Conservation (phyloP, 441 rosid species). For the Dalechampia spathulata region DNA sequence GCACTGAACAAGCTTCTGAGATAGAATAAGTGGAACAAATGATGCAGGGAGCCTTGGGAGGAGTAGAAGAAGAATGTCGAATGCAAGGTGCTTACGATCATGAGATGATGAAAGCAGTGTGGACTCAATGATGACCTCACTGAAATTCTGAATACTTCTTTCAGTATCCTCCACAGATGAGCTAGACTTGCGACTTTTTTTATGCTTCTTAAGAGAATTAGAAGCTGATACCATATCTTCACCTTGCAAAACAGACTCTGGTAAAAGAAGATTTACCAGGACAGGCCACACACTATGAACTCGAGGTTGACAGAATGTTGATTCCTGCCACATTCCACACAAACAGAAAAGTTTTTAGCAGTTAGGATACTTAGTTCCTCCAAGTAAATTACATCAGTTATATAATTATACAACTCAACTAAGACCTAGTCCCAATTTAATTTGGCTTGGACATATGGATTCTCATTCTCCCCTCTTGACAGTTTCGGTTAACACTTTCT, state of each 20-base stretch:
- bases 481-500: too few relatives aligned
- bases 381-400: background rate
- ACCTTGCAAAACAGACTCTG: constrained; percentile 52
- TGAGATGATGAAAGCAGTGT: constrained; percentile 78
- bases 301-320: constrained; percentile 96
- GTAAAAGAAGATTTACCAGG: constrained; percentile 65
- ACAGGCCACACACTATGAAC: constrained; percentile 82
- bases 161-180: constrained; percentile 73
- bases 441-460: too few relatives aligned
- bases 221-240: constrained; percentile 57
- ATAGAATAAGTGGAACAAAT: constrained; percentile 50
- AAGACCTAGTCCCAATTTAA: too few relatives aligned
- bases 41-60: constrained; percentile 79
- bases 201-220: constrained; percentile 72
- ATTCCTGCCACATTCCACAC: constrained; percentile 54
- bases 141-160: constrained; percentile 49
- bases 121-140: constrained; percentile 60
- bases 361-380: background rate
- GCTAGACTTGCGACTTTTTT: constrained; percentile 61
- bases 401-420: too few relatives aligned
- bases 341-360: constrained; percentile 10
- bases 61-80: constrained; percentile 70
- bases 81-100: constrained; percentile 89
- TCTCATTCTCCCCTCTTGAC: too few relatives aligned
- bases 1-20: constrained; percentile 80